Percentiles rank a stretch among this genome's conserved stretches.
These are phyloP conservation scores for Cyclotella choctawhatcheeana DNA, from an alignment of 108 stramenopile genomes.

Conservation along the genomic window DNA sequence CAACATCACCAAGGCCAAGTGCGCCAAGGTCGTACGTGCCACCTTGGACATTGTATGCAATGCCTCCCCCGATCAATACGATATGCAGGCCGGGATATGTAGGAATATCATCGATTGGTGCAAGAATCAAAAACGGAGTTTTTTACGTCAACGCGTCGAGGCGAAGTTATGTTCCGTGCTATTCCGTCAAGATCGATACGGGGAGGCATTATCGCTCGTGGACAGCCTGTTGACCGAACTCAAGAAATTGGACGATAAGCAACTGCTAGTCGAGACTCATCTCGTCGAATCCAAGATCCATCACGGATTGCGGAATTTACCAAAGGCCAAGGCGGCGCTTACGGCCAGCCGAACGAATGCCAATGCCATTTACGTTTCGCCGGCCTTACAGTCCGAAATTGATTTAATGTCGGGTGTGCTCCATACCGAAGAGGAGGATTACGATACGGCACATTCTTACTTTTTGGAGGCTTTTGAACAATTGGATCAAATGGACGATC, in stretches of 20 bases:
- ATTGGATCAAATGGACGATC: conserved; percentile 87
- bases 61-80: conserved; percentile 83
- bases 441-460: conserved; percentile 98
- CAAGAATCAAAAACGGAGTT: conserved; percentile 90
- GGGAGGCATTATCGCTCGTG: conserved; percentile 85
- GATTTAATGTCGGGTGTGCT: conserved; percentile 98
- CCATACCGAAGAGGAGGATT: conserved; percentile 98
- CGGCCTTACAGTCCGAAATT: conserved; percentile 93
- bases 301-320: conserved; percentile 94
- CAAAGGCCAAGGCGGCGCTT: conserved; percentile 98
- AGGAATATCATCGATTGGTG: conserved; percentile 92
- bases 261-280: conserved; percentile 96
- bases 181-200: conserved; percentile 81
- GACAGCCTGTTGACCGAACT: conserved; percentile 92
- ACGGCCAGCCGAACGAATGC: conserved; percentile 96
- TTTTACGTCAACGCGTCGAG: conserved; percentile 98
- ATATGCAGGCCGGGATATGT: conserved; percentile 90
- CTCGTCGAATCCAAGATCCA: conserved; percentile 95
- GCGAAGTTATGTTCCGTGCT: conserved; percentile 90
- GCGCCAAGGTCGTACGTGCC: conserved; percentile 96
- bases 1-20: conserved; percentile 95
- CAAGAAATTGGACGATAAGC: conserved; percentile 99
- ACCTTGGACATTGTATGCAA: conserved; percentile 94
- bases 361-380: conserved; percentile 96
- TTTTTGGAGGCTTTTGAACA: conserved; percentile 99